Base-by-base conservation (phyloP, 169 alveolate genomes). In the Theileria annulata region DNA sequence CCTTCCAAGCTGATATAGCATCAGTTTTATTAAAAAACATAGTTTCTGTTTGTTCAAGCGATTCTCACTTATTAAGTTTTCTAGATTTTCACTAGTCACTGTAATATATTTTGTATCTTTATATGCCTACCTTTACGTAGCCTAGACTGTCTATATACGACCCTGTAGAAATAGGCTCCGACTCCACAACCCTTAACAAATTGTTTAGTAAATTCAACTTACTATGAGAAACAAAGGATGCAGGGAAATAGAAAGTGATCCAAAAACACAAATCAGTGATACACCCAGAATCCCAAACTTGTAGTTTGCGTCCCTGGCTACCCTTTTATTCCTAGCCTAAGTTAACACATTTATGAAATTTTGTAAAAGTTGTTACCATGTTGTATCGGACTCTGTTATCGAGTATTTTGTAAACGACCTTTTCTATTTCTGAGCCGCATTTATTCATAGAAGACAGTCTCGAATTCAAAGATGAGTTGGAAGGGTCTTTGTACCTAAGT, bases 221-320 rank as follows among this genome's bases (percentile, higher is more conserved):
- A 31, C 89, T 47, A 63, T 9, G 9, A 77, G 33, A 33, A 82
- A 82, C 12, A 82, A 33, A 23, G 89, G 89, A 28, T 77, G 78
- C 28, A 82, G 75, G n/a, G 89, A 82, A 30, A 82, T 15, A 9
- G 77, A 49, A 23, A 82, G 73, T n/a, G 89, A 82, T 51, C 86
- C 89, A 51, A 82, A 82, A 13, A 82, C 62, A 76, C 85, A 76
- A 49, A 82, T 64, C 21, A 82, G 21, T 21, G 86, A 37, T 30
- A 82, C 80, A 17, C 89, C 89, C 21, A 82, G 69, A 23, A 82
- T 35, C 27, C 89, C 89, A 64, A 51, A 76, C 35, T 82, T 82
- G 56, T 71, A 19, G 63, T 74, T 82, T 1, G 62, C 1, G 9
- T 75, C 88, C 54, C 62, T 64, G 10, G 84, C 58, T 17, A 80